Base-by-base conservation (phyloP, 192 early-diverging fungal species). In the Borealophlyctis nickersoniae region DNA sequence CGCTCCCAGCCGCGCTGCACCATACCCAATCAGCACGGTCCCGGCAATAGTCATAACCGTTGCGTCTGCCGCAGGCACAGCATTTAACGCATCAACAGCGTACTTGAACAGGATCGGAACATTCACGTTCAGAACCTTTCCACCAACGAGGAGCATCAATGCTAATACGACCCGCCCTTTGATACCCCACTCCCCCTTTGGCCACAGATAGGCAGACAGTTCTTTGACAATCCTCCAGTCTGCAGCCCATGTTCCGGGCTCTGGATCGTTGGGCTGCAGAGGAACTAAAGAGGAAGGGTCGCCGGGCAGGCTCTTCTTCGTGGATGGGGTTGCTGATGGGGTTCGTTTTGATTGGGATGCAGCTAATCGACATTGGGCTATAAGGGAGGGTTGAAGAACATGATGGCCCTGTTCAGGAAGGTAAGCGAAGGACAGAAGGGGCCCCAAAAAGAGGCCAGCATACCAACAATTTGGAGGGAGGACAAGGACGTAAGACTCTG, bases 101-200 rank as follows among this genome's bases (percentile, higher is more conserved):
- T 90, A 72, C 74, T 98, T 99, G 81, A 99, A 99, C 63, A 91
- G 86, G 51, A 95, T 89, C 0, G 97, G 97, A 33, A 99, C 93
- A 67, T 92, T 92, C 0, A 99, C 93, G 62, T 93, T 98, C 31
- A 98, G 71, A 16, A 93, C 58, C 77, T 81, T 76, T 16, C 73
- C 73, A 29, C 84, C 81, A n/a, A 97, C 66, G 53, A 99, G 84
- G 32, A 99, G 81, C 27, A 74, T 63, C 32, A 99, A 55, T 0
- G 97, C 94, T 11, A 86, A 66, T 0, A 96, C 85, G 0, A 99
- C 96, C 7, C 97, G 84, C 22, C 86, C 73, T 69, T 95, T 95
- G 7, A 92, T 89, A 2, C 86, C 85, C 55, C 75, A 72, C 57
- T 95, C 87, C 65, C 89, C 86, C 67, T 90, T 90, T 36, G 97